Evolutionary conservation across 352 stramenopile species (phyloP).

Genomic region (Thraustotheca clavata): DNA sequence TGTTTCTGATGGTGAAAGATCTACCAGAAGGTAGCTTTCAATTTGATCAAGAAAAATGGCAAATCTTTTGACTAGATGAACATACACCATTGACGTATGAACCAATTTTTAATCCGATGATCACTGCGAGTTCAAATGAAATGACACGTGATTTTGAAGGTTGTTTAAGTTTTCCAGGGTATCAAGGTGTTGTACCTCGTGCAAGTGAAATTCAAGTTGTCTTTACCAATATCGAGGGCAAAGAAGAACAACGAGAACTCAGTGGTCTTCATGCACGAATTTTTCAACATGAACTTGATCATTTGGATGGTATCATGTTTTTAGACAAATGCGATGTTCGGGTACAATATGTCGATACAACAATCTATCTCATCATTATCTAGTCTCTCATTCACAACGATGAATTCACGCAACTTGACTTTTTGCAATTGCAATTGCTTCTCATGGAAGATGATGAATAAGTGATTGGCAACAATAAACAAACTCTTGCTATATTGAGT

Average conservation of each 20-base stretch:
- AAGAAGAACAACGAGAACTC: slow-evolving; percentile 45
- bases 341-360: not conserved
- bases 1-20: slow-evolving; percentile 79
- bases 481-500: not conserved
- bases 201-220: slow-evolving; percentile 53
- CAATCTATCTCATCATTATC: not conserved
- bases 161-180: slow-evolving; percentile 72
- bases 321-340: slow-evolving; percentile 12
- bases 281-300: slow-evolving; percentile 20
- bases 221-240: slow-evolving; percentile 45
- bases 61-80: slow-evolving; percentile 27
- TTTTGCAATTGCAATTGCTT: slow-evolving; percentile 48
- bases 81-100: slow-evolving; percentile 36
- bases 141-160: slow-evolving; percentile 76
- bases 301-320: slow-evolving; percentile 22
- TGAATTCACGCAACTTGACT: slow-evolving; percentile 64
- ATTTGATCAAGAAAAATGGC: slow-evolving; percentile 27
- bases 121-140: slow-evolving; percentile 38
- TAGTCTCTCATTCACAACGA: slow-evolving; percentile 52
- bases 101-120: slow-evolving; percentile 69
- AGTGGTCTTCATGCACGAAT: slow-evolving; percentile 61
- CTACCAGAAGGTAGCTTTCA: slow-evolving; percentile 28
- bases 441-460: slow-evolving; percentile 25
- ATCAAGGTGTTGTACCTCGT: slow-evolving; percentile 62
- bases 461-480: not conserved